Evolutionary conservation across 176 grass and related monocot species (phyloP), one percentile per base, ranked within the genome.

Genomic region (Eleusine indica): DNA sequence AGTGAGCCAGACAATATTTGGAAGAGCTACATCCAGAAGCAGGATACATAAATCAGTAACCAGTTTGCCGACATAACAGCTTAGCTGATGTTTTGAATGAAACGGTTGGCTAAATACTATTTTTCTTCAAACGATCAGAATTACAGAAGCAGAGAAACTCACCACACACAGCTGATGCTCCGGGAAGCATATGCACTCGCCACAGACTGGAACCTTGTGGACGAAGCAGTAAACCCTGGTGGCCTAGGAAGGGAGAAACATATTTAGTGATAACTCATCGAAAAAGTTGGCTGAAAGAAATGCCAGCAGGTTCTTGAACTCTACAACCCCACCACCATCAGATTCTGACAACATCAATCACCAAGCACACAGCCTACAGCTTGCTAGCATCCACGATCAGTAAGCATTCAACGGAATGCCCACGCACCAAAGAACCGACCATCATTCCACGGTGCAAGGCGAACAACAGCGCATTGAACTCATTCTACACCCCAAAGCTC

Each of bases 161-260:
- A 99, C 96, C 89, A 96, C 93, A 32, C 96, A 99, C 32, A 94
- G 86, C 87, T 95, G 89, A 87, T 99, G 96, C 78, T 95, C 93
- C 51, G 89, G 83, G 44, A 90, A 99, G 89, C 96, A 99, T 60
- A 99, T 99, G 87, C 96, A 99, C 89, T 96, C 89, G 6, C 96
- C 96, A 22, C 96, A 99, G 25, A 99, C 96, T 8, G 93, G 93
- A 68, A 93, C 93, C 83, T 99, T 89, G 89, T 96, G 96, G 64
- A 99, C 91, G 86, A 99, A 99, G 83, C 96, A 99, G 85, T 99
- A 99, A 75, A 95, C 80, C 88, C 93, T 96, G 29, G 96, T 99
- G 37, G 96, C 93, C 96, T 99, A 89, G 70, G 89, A 88, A 64
- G 43, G 14, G 43, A 72, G 43, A 53, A 47, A 11, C 9, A 63